phyloP scores from a whole-genome alignment of 1,139 yeast species.

The Taphrina populina region DNA sequence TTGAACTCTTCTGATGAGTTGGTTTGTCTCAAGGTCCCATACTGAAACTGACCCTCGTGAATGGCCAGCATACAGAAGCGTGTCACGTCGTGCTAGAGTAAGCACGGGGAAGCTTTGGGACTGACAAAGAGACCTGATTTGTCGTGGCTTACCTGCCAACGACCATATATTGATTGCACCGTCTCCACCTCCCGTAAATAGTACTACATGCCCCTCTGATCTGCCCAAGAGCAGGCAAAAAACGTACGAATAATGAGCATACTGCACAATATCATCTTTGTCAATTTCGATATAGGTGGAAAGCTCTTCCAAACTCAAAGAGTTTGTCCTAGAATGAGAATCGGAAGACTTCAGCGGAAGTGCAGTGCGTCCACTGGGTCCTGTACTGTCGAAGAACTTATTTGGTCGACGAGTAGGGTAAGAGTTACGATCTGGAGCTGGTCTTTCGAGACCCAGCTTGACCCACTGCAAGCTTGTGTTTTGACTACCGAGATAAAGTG shows the following conservation, averaged over 20 bases:
- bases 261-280: constrained; percentile 61
- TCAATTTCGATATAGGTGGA: constrained; percentile 62
- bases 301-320: constrained; percentile 2
- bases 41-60: constrained; percentile 69
- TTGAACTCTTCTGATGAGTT: constrained; percentile 54
- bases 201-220: constrained; percentile 46
- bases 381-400: constrained; percentile 82
- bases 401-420: constrained; percentile 60
- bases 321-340: constrained; percentile 5
- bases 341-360: constrained; percentile 18
- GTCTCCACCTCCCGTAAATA: constrained; percentile 84
- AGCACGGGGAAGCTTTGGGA: constrained; percentile 59
- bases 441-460: constrained; percentile 42
- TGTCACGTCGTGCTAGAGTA: constrained; percentile 61
- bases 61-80: constrained; percentile 76
- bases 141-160: constrained; percentile 35
- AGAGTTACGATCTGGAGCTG: constrained; percentile 37
- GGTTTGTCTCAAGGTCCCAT: constrained; percentile 81
- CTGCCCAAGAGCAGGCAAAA: constrained; percentile 43
- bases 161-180: constrained; percentile 80
- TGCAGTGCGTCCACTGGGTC: constrained; percentile 65
- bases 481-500: constrained; percentile 84
- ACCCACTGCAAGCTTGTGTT: constrained; percentile 85
- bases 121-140: constrained; percentile 53
- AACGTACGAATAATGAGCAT: constrained; percentile 90